Percentiles rank a stretch among this genome's conserved stretches.
These are phyloP conservation scores for Hyphopichia wangnamkhiaoensis DNA, from an alignment of 1,139 yeast genomes.

Conservation along the genomic window DNA sequence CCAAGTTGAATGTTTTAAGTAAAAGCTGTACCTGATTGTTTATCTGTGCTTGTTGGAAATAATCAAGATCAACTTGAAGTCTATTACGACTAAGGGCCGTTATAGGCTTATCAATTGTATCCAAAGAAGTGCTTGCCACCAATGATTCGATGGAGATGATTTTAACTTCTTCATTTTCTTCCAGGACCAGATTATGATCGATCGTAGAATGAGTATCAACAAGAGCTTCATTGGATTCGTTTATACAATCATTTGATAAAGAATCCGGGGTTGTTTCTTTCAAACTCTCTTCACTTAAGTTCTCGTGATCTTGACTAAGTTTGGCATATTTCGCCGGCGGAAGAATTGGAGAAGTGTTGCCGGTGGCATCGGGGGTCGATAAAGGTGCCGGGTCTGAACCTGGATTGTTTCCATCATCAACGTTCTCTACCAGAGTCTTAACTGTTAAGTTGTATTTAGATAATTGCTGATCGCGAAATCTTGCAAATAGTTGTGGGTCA, in stretches of 20 bases:
- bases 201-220: background rate
- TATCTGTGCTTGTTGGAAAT: slow-evolving; percentile 16
- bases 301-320: slow-evolving; percentile 10
- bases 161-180: background rate
- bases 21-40: slow-evolving; percentile 29
- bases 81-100: slow-evolving; percentile 15
- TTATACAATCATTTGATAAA: slow-evolving; percentile 6
- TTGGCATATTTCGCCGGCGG: slow-evolving; percentile 24
- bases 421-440: too few relatives aligned
- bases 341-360: slow-evolving; percentile 18
- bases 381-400: background rate
- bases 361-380: background rate
- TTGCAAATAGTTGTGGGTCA: slow-evolving; percentile 22
- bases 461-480: slow-evolving; percentile 30
- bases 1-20: slow-evolving; percentile 34
- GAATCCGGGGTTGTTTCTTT: slow-evolving; percentile 15
- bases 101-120: slow-evolving; percentile 16
- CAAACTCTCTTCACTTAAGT: slow-evolving; percentile 5
- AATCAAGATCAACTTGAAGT: slow-evolving; percentile 21
- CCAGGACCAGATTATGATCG: background rate
- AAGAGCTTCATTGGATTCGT: slow-evolving; percentile 3
- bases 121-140: slow-evolving; percentile 16
- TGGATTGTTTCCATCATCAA: too few relatives aligned
- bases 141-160: slow-evolving; percentile 29
- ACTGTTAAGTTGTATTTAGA: slow-evolving; percentile 15